Conservation (phyloP, 1,284 basidiomycete species). For the Sporisorium iseilematis-ciliati region DNA sequence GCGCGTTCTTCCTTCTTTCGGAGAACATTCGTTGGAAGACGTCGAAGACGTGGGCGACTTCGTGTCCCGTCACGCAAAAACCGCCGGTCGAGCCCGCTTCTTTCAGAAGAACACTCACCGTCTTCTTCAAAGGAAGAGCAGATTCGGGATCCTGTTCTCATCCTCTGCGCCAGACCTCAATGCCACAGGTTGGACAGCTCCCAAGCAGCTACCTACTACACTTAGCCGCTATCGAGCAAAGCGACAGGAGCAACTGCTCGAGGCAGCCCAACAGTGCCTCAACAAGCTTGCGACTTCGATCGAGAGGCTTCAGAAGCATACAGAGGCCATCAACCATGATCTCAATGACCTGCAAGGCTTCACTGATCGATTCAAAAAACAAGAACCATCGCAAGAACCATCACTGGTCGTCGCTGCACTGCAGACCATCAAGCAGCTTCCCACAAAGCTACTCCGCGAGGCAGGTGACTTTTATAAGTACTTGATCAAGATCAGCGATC, state of each 20-base stretch:
- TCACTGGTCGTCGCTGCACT: background rate
- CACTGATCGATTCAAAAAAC: background rate
- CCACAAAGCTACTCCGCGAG: background rate
- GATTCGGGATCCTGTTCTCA: no score
- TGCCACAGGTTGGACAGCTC: background rate
- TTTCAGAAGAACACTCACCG: background rate
- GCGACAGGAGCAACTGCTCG: background rate
- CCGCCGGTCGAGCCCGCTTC: background rate
- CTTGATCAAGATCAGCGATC: constrained; percentile 5
- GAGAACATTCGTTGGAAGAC: constrained; percentile 1
- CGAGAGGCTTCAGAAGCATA: background rate
- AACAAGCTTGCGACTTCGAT: background rate
- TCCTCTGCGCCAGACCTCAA: background rate
- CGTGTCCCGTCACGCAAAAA: background rate
- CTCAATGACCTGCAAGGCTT: background rate
- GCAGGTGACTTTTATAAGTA: background rate
- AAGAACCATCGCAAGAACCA: background rate
- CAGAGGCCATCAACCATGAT: constrained; percentile 6
- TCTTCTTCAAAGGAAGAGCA: no score
- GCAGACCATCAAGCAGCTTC: background rate
- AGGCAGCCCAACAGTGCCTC: background rate
- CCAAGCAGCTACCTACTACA: background rate
- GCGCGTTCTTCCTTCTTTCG: no score
- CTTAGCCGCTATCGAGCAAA: background rate
- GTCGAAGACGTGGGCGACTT: background rate